Percentiles rank a stretch among this genome's conserved stretches.
These are phyloP conservation scores for Russula griseocarnosa DNA, from an alignment of 768 basidiomycete genomes.

Conservation along the genomic window DNA sequence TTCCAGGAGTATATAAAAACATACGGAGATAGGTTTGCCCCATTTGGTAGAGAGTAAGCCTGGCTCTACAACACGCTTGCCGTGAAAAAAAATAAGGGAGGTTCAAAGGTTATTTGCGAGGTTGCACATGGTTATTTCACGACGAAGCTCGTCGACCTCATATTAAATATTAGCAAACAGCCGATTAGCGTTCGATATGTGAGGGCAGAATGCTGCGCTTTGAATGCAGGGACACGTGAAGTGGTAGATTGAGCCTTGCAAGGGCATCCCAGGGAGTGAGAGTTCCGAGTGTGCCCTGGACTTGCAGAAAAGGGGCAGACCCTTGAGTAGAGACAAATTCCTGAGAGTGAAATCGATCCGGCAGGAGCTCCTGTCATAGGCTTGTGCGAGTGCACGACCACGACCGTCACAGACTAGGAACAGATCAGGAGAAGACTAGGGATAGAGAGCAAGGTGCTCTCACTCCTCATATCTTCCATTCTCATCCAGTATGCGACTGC, in stretches of 20 bases:
- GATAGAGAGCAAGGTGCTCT: conserved; percentile 22
- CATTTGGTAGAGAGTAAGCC: conserved; percentile 69
- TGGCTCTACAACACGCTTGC: conserved; percentile 76
- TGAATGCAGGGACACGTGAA: conserved; percentile 52
- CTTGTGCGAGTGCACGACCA: conserved; percentile 68
- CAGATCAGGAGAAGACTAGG: conserved; percentile 5
- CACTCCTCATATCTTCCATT: conserved; percentile 79
- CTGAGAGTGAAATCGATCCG: conserved; percentile 84
- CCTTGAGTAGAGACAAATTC: conserved; percentile 65
- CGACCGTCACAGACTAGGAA: conserved; percentile 72
- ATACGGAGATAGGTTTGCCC: conserved; percentile 60
- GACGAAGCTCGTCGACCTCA: conserved; percentile 84
- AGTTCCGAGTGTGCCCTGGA: background rate
- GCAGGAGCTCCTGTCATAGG: conserved; percentile 75
- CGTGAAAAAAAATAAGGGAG: conserved; percentile 62
- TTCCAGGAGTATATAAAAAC: conserved; percentile 23
- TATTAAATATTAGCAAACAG: conserved; percentile 86
- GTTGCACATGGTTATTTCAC: conserved; percentile 62
- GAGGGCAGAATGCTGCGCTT: conserved; percentile 59
- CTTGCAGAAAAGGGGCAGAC: conserved; percentile 35
- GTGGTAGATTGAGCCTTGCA: conserved; percentile 64
- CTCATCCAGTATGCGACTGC: conserved; percentile 92
- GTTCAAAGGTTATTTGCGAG: conserved; percentile 49
- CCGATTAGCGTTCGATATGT: conserved; percentile 44
- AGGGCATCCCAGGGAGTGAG: conserved; percentile 45